Conservation (phyloP, 1,284 basidiomycete genomes). For the Mycena sp. region DNA sequence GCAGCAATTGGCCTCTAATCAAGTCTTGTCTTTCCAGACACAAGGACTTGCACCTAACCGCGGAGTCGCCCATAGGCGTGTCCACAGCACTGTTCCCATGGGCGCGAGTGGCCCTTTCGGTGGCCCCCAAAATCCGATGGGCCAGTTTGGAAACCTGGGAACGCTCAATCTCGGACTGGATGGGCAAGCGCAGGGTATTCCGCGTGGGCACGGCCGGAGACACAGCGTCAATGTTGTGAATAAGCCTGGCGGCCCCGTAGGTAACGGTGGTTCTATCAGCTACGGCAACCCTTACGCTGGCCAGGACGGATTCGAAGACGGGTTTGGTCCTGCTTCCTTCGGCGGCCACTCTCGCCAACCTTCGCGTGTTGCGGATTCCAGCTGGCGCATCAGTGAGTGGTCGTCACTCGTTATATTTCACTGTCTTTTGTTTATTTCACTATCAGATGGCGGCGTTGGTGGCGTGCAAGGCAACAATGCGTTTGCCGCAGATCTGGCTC, state of each 20-base stretch:
- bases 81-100: slow-evolving; percentile 86
- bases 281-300: slow-evolving; percentile 54
- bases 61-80: slow-evolving; percentile 79
- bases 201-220: slow-evolving; percentile 89
- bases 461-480: slow-evolving; percentile 70
- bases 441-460: slow-evolving; percentile 76
- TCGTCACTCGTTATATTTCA: not conserved
- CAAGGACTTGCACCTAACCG: slow-evolving; percentile 75
- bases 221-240: slow-evolving; percentile 96
- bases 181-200: slow-evolving; percentile 69
- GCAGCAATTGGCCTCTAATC: slow-evolving; percentile 84
- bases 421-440: slow-evolving; percentile 30
- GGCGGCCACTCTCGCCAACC: slow-evolving; percentile 79
- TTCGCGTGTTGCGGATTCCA: slow-evolving; percentile 77
- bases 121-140: slow-evolving; percentile 67
- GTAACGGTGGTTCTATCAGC: slow-evolving; percentile 57
- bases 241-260: slow-evolving; percentile 63
- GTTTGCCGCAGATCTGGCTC: slow-evolving; percentile 85
- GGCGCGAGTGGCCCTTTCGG: slow-evolving; percentile 57
- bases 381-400: slow-evolving; percentile 86
- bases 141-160: slow-evolving; percentile 70
- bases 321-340: slow-evolving; percentile 63
- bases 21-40: slow-evolving; percentile 75
- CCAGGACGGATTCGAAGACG: slow-evolving; percentile 81
- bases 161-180: slow-evolving; percentile 70